phyloP scores from a whole-genome alignment of 164 flowering plant species.

The Chimonanthus praecox region DNA sequence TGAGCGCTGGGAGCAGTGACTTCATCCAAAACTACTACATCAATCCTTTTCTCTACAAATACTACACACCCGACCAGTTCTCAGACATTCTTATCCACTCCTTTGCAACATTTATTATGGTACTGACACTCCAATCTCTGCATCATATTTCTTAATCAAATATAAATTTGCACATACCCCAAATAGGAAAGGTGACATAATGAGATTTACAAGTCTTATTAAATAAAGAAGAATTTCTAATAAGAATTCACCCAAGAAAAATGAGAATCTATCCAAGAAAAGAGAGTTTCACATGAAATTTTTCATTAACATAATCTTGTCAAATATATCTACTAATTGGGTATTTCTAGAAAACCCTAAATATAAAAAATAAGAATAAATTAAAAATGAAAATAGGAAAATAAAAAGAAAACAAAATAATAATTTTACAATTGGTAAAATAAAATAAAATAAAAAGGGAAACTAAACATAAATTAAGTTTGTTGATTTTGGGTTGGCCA shows the following conservation, averaged over 20 bases:
- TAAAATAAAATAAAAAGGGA: no score
- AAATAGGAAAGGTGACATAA: not conserved
- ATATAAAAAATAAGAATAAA: no score
- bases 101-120: constrained; percentile 60
- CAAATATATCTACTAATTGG: no score
- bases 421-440: no score
- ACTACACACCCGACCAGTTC: constrained; percentile 53
- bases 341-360: no score
- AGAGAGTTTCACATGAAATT: not conserved
- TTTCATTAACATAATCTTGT: not conserved
- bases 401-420: no score
- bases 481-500: no score
- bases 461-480: no score
- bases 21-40: constrained; percentile 47
- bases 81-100: constrained; percentile 55
- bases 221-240: not conserved
- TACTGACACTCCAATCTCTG: constrained; percentile 7
- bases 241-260: not conserved
- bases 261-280: not conserved
- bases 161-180: not conserved
- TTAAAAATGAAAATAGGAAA: no score
- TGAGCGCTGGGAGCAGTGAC: constrained; percentile 88
- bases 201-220: not conserved
- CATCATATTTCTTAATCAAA: not conserved
- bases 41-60: constrained; percentile 40